A percentile compares a stretch with the other conserved stretches of the same genome.
Conservation (phyloP, 192 early-diverging fungal genomes). For the Backusella psychrophila region DNA sequence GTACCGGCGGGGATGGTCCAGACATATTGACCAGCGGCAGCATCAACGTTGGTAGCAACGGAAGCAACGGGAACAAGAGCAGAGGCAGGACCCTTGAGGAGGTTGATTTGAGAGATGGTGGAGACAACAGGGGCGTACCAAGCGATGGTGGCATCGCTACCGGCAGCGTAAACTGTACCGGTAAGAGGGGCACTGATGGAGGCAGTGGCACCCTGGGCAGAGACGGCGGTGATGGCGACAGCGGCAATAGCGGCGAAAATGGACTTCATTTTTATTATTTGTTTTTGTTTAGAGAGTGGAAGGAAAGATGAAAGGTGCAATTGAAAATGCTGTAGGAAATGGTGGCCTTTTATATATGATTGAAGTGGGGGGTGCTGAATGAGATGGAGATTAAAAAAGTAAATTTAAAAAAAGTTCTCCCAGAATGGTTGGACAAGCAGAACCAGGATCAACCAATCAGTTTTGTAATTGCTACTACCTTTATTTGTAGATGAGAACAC, state of each 20-base stretch:
- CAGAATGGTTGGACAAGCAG: slow-evolving; percentile 3
- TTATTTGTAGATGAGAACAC: background rate
- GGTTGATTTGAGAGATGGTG: slow-evolving; percentile 20
- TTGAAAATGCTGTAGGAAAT: background rate
- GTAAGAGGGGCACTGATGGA: slow-evolving; percentile 20
- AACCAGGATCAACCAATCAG: background rate
- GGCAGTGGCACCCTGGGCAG: slow-evolving; percentile 18
- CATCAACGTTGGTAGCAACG: slow-evolving; percentile 31
- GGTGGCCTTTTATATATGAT: slow-evolving; percentile 1
- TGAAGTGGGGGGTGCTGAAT: background rate
- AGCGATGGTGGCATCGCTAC: slow-evolving; percentile 10
- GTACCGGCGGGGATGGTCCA: slow-evolving; percentile 28
- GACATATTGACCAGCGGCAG: slow-evolving; percentile 1
- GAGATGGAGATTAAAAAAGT: background rate
- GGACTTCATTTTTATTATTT: slow-evolving; percentile 10
- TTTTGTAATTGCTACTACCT: background rate
- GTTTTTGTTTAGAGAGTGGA: slow-evolving; percentile 5
- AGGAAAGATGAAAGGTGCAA: slow-evolving; percentile 6
- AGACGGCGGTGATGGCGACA: slow-evolving; percentile 17
- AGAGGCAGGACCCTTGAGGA: slow-evolving; percentile 19
- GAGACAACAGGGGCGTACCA: slow-evolving; percentile 18
- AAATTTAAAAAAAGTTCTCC: slow-evolving; percentile 8
- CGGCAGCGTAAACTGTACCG: slow-evolving; percentile 18
- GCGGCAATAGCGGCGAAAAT: background rate
- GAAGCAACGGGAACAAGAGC: slow-evolving; percentile 26